phyloP scores from a whole-genome alignment of 257 asterid genomes.

The Eustoma russellianum region DNA sequence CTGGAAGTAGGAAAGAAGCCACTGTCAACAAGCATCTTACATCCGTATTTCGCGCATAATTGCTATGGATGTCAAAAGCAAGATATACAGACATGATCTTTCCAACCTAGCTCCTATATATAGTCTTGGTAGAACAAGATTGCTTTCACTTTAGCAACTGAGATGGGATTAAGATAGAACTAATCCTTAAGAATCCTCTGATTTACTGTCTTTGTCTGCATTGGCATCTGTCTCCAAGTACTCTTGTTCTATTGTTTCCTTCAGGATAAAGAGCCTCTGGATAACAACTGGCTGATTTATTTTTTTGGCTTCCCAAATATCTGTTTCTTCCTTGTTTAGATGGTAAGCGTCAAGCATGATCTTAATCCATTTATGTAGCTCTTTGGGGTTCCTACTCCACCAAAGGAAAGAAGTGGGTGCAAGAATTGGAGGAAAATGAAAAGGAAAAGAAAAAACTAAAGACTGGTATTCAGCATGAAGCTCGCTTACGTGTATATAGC shows the following conservation, averaged over 20 bases:
- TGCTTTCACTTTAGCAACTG: too few relatives aligned
- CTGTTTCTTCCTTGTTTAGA: constrained; percentile 74
- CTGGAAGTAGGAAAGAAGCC: too few relatives aligned
- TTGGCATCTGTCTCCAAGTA: constrained; percentile 49
- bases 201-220: constrained; percentile 12
- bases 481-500: constrained; percentile 65
- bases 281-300: constrained; percentile 73
- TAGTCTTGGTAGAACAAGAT: too few relatives aligned
- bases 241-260: constrained; percentile 81
- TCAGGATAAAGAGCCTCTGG: constrained; percentile 78
- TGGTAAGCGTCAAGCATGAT: constrained; percentile 91
- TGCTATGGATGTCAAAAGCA: too few relatives aligned
- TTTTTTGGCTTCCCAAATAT: constrained; percentile 78
- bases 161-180: too few relatives aligned
- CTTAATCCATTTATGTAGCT: constrained; percentile 87
- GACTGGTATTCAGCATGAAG: neutral
- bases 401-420: constrained; percentile 2
- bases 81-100: too few relatives aligned
- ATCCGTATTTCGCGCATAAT: too few relatives aligned
- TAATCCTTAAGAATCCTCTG: neutral
- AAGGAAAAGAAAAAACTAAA: neutral
- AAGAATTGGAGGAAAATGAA: neutral
- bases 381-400: constrained; percentile 69
- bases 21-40: too few relatives aligned
- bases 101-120: too few relatives aligned